Evolutionary conservation across 805 yeast species (phyloP), one percentile per base, ranked within the genome.

Genomic region (Kregervanrija fluxuum): DNA sequence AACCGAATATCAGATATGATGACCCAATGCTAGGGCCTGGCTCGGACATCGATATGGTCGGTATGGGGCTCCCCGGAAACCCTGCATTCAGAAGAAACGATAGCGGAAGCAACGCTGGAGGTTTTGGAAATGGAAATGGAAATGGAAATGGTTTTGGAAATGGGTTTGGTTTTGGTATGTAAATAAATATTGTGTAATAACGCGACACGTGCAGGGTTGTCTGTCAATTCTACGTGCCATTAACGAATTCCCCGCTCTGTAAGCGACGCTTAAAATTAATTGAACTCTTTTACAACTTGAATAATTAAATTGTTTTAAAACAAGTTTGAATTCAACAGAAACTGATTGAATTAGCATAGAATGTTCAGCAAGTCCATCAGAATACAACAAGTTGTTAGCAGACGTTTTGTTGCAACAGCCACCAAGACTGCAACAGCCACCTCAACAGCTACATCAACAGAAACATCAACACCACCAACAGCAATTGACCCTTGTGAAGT

Each of bases 1-100:
- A 73, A 4, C 70, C 71, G 0, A 79, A 79, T 4, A 73, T 79
- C 5, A 54, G 81, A 32, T 74, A 59, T 50, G 80, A 75, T 51
- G 79, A 75, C 45, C 82, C 82, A 0, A 5, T 13, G 33, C 37
- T 22, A 16, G 37, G 15, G 16, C 37, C 11, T 12, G 13, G 37
- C 11, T 35, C 37, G 22, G 13, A n/a, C 50, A 45, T 72, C 46
- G 72, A 69, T 36, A 56, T 65, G 33, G 47, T 70, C 44, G 78
- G 79, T 1, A 57, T 56, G 41, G 78, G 79, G 0, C 57, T 74
- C 10, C 77, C 77, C 1, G 71, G 73, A 2, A 56, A 58, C 8
- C 35, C 14, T 13, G 11, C 14, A 4, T 14, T 15, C 1, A 16
- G 38, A 11, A 15, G 28, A n/a, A 11, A 17, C 12, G n/a, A 33